Evolutionary conservation across 805 yeast genomes (phyloP).

Genomic region (Candida namnaoensis): DNA sequence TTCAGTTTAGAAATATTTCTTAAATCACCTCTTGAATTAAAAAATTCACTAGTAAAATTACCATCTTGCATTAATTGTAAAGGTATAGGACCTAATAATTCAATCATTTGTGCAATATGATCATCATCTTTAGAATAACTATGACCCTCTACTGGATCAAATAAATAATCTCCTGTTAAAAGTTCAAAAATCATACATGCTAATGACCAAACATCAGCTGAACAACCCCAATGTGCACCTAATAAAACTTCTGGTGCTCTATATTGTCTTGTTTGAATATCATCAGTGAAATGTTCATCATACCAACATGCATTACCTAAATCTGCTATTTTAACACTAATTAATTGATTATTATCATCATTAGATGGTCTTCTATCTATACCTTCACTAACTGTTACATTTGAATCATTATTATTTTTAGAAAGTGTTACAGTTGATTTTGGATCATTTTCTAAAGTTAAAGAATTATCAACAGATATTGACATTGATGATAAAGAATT

Average conservation of each 20-base stretch:
- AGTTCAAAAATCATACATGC: constrained; percentile 89
- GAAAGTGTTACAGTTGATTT: neutral
- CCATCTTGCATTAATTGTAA: constrained; percentile 48
- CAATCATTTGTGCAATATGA: constrained; percentile 92
- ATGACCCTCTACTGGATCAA: constrained; percentile 75
- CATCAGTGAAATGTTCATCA: constrained; percentile 74
- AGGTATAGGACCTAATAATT: constrained; percentile 67
- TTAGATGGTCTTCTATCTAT: no score
- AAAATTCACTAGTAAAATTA: constrained; percentile 50
- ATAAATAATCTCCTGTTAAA: constrained; percentile 87
- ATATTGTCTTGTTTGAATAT: constrained; percentile 88
- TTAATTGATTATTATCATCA: constrained; percentile 34
- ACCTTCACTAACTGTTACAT: neutral
- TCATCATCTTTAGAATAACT: constrained; percentile 87
- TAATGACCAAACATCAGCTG: constrained; percentile 93
- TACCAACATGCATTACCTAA: constrained; percentile 87
- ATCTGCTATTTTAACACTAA: constrained; percentile 85
- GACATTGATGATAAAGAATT: constrained; percentile 33
- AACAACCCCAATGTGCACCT: constrained; percentile 89
- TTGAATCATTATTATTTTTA: neutral
- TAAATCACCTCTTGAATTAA: constrained; percentile 62
- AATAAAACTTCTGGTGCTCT: constrained; percentile 82
- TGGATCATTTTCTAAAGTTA: constrained; percentile 3
- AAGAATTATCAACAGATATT: constrained; percentile 21
- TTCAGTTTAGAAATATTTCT: constrained; percentile 74